Base-by-base conservation (phyloP, 2,329 filamentous ascomycete genomes). In the Fragosphaeria purpurea region DNA sequence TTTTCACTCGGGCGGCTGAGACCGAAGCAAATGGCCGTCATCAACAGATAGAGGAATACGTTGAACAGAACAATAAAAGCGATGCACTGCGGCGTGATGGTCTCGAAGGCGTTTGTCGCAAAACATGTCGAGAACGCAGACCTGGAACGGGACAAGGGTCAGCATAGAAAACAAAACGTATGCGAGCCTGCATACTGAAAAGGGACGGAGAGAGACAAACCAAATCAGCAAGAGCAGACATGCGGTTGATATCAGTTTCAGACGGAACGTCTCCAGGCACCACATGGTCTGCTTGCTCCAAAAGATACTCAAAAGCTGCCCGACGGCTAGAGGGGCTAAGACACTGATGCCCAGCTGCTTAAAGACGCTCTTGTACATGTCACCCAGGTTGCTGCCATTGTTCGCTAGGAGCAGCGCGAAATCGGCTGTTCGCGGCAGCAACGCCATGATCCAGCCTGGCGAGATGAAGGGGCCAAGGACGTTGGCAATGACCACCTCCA, bases 401-500 rank as follows among this genome's bases (percentile, higher is more conserved):
- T 1, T 40, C 35, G 30, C 45, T 46, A 12, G 22, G 22, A 41
- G 50, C 6, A 72, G 69, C 40, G 74, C 68, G 46, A 61, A 85
- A 63, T 72, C 80, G 5, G 65, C 64, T 8, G 66, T 66, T 6
- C 65, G 64, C 2, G 76, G 75, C 41, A 80, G 72, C 61, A 83
- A 80, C 61, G 76, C 79, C 55, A 79, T 77, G 46, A 83, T 74
- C 50, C 85, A 67, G 8, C 78, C 74, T 0, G 84, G 83, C 0
- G 80, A 79, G 11, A 88, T 60, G 61, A 88, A 86, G 0, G 83
- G 76, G 1, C 83, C 84, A 0, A 82, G 67, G 8, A 86, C 73
- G 63, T 88, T 87, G 34, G 83, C 84, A 43, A 88, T 68, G 7
- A 86, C 74, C 2, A 85, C 83, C 60, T 86, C 82, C 35, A 86